Percentiles rank a stretch among this genome's conserved stretches.
Conservation (phyloP, 163 green algal genomes). For the Prototheca stagnorum region DNA sequence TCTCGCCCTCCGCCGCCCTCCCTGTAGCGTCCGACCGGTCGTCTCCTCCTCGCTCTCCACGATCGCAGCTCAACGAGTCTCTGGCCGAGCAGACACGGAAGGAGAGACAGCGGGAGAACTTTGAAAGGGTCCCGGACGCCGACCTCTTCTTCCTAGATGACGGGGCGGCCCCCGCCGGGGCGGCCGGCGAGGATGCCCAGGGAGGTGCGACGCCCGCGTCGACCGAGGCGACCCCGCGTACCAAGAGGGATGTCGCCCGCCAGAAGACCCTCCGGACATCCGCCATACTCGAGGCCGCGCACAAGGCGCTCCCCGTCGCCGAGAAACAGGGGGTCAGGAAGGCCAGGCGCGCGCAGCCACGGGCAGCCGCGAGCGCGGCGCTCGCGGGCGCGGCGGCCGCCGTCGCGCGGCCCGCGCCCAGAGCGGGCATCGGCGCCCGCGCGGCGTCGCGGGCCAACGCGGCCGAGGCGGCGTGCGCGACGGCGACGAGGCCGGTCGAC, state of each 20-base stretch:
- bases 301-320: slow-evolving; percentile 8
- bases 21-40: background rate
- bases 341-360: no score
- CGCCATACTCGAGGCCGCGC: slow-evolving; percentile 16
- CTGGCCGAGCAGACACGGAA: slow-evolving; percentile 16
- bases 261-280: slow-evolving; percentile 12
- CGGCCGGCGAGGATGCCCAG: no score
- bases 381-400: no score
- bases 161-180: slow-evolving; percentile 1
- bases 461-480: no score
- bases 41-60: background rate
- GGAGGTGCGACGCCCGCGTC: no score
- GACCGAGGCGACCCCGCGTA: background rate
- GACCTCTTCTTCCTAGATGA: slow-evolving; percentile 41
- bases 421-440: no score
- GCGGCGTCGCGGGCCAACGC: no score
- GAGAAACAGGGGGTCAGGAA: no score
- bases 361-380: no score
- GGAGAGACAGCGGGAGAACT: slow-evolving; percentile 14
- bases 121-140: slow-evolving; percentile 26
- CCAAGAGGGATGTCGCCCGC: slow-evolving; percentile 1
- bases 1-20: no score
- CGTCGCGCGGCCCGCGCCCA: no score
- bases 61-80: slow-evolving; percentile 22
- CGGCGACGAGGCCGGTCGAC: no score